Evolutionary conservation across 345 rosid genomes (phyloP).

Genomic region (Syzygium aromaticum): DNA sequence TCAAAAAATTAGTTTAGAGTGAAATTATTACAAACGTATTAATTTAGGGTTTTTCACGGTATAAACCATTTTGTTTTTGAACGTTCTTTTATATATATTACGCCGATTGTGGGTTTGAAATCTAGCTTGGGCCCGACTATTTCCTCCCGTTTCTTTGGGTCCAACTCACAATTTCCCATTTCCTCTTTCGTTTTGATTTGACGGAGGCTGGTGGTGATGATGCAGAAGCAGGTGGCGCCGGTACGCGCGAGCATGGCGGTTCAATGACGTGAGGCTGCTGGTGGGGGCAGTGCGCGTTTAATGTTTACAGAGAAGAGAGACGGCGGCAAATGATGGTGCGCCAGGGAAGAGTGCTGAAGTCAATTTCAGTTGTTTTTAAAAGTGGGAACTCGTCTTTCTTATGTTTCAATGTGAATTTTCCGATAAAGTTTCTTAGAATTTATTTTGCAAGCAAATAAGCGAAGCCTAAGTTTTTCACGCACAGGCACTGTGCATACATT

Average conservation of each 20-base stretch:
- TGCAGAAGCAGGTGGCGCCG: neutral
- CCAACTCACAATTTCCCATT: neutral
- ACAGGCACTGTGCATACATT: neutral
- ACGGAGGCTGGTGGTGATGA: neutral
- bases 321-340: neutral
- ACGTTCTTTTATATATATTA: neutral
- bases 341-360: neutral
- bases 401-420: neutral
- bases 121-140: neutral
- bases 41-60: no score
- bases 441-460: neutral
- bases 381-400: neutral
- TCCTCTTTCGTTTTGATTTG: neutral
- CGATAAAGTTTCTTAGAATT: neutral
- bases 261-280: neutral
- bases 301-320: neutral
- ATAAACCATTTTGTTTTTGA: neutral
- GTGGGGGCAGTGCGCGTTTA: neutral
- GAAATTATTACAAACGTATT: no score
- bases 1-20: no score
- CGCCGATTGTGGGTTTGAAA: neutral
- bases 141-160: neutral
- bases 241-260: rapidly evolving
- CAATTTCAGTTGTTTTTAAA: no score
- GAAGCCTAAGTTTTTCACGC: neutral